Base-by-base conservation (phyloP, 345 rosid species). In the Alliaria petiolata region DNA sequence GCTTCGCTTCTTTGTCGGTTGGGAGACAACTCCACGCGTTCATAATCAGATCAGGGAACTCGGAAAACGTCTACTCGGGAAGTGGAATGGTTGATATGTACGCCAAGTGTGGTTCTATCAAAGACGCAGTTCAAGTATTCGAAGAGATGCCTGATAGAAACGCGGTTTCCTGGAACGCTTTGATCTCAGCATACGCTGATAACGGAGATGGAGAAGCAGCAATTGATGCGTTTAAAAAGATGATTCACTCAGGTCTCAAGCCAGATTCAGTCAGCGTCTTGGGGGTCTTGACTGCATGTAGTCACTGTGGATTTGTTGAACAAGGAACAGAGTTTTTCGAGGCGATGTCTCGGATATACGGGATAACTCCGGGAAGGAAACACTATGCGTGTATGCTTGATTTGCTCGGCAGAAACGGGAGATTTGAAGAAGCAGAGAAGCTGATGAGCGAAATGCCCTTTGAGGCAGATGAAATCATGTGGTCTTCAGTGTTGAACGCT, bases 401-500 rank as follows among this genome's bases (percentile, higher is more conserved):
- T 72, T 40, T 85, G 74, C 77, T 93, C 28, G 87, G 89, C 49
- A 76, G 97, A 68, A 83, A 81, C 2, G 98, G 89, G 65, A 49
- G 69, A 46, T 91, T 93, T 51, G 65, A 64, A 39, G 85, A 91
- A 71, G 93, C 89, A 49, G 90, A 87, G 83, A 84, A 77, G 67
- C 62, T 86, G 79, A 87, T 93, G 65, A 75, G 64, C 30, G 62
- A 76, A 76, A 87, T 91, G 95, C 97, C 96, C 42, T 84, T 81
- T 74, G 83, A 84, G 65, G 87, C 93, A 3, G 95, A 91, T 20
- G 92, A 93, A 84, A 79, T 93, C 12, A 82, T 91, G 80, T 91
- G 92, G 98, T 85, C 95, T 13, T 89, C 96, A 0, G 79, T 91
- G 69, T 73, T 93, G 71, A 93, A 91, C 75, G 87, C 97, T 0